Evolutionary conservation across 345 rosid genomes (phyloP).

Genomic region (Populus nigra): DNA sequence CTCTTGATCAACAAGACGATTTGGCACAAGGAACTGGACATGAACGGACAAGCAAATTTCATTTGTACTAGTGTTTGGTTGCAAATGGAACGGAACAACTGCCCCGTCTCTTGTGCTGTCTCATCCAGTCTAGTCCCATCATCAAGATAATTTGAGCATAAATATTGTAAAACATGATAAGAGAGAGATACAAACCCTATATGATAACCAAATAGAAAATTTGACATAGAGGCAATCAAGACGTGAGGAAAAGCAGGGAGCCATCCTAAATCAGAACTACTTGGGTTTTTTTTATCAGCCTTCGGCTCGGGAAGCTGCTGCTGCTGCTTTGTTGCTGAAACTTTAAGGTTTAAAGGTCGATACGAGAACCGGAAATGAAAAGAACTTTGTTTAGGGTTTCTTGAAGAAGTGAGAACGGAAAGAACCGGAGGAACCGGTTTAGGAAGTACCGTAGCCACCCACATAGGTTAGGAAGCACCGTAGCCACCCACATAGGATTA

Average conservation of each 20-base stretch:
- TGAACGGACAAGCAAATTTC: no score
- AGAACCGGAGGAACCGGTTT: conserved; percentile 36
- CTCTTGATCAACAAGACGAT: neutral
- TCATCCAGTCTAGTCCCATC: no score
- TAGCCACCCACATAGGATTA: conserved; percentile 25
- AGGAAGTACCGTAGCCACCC: conserved; percentile 26
- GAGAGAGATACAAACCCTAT: conserved; percentile 44
- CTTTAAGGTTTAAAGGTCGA: conserved; percentile 19
- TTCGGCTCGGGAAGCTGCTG: conserved; percentile 13
- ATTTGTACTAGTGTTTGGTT: no score
- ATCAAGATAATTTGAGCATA: no score
- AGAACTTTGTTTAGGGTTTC: conserved; percentile 3
- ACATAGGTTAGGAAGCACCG: conserved; percentile 37
- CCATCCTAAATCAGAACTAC: conserved; percentile 55
- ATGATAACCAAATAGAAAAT: conserved; percentile 81
- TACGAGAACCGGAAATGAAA: conserved; percentile 16
- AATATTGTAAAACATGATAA: neutral
- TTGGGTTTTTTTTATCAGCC: conserved; percentile 20
- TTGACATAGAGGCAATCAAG: conserved; percentile 64
- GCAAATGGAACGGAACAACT: no score
- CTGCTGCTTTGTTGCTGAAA: conserved; percentile 33
- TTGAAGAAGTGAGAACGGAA: neutral
- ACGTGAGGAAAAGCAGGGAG: conserved; percentile 69
- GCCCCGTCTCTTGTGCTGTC: no score
- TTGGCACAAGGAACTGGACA: no score